Base-by-base conservation (phyloP, 352 stramenopile genomes). In the Blastocystis sp. region DNA sequence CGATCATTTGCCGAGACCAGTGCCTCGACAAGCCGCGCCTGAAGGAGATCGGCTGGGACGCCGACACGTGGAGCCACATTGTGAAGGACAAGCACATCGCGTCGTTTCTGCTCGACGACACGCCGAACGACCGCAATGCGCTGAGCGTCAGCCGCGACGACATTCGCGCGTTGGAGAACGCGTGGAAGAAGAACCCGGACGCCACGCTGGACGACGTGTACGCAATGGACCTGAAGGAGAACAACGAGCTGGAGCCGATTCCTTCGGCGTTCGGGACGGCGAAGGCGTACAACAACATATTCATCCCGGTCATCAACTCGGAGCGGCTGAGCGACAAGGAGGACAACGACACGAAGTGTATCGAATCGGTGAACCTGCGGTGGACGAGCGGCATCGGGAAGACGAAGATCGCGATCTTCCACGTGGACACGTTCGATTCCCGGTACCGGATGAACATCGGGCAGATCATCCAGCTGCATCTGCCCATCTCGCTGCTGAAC, bases 11-110 rank as follows among this genome's bases (percentile, higher is more conserved):
- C 9, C 99, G 97, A 90, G 92, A 97, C 64, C 95, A 98, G 69
- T 99, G 96, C 91, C 91, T 98, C 14, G 95, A 98, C 90, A 97
- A 96, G 76, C 96, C 95, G 76, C 94, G 94, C 19, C 91, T 98
- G 76, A 98, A 98, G 90, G 95, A 98, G 90, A 98, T 99, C 95
- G 97, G 96, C 90, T 99, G 96, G 97, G 96, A 99, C 89, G 94
- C 99, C 89, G 94, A 94, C 10, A 94, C 98, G 88, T 99, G 97
- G 97, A 92, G 98, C 89, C 95, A 96, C 0, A 91, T 99, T 48
- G 97, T 99, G 80, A 94, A 98, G 53, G 96, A 99, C 91, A 91
- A 95, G 1, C 94, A 94, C 77, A 98, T 99, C 89, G 87, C 99
- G 62, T 92, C 94, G 2, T 99, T 96, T 96, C 91, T 99, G 34